Conservation (phyloP, 768 basidiomycete genomes). For the Lactarius sp. region DNA sequence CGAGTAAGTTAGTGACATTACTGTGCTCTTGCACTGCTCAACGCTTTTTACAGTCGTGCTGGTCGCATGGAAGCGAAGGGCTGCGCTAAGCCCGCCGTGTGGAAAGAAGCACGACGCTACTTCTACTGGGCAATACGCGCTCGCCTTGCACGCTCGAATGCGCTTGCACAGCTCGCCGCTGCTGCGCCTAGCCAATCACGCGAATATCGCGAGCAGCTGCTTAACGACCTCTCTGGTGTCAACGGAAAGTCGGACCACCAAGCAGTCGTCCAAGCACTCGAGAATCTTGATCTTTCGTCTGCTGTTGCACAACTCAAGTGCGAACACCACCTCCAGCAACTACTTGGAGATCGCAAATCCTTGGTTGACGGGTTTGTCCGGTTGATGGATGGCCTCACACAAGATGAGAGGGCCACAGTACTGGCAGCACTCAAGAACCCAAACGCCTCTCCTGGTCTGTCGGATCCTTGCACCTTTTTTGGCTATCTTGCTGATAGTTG, state of each 20-base stretch:
- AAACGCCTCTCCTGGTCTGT: slow-evolving; percentile 55
- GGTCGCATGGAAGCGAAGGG: slow-evolving; percentile 99
- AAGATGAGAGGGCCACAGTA: slow-evolving; percentile 65
- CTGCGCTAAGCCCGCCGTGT: slow-evolving; percentile 78
- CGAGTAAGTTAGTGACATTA: slow-evolving; percentile 52
- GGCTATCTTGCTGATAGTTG: slow-evolving; percentile 8
- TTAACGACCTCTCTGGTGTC: slow-evolving; percentile 57
- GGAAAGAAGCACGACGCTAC: slow-evolving; percentile 83
- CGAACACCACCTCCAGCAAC: slow-evolving; percentile 59
- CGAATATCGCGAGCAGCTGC: slow-evolving; percentile 60
- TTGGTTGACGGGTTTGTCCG: slow-evolving; percentile 69
- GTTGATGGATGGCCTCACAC: slow-evolving; percentile 64
- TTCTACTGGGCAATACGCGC: slow-evolving; percentile 94
- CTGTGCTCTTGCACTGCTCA: neutral
- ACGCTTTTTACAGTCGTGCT: slow-evolving; percentile 53
- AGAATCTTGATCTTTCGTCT: slow-evolving; percentile 61
- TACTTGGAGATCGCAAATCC: slow-evolving; percentile 73
- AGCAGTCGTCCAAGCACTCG: slow-evolving; percentile 58
- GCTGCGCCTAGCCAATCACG: slow-evolving; percentile 67
- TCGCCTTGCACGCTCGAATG: slow-evolving; percentile 65
- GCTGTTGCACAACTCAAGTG: slow-evolving; percentile 61
- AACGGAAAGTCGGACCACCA: slow-evolving; percentile 51
- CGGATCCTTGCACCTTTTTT: neutral
- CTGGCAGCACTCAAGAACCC: slow-evolving; percentile 56
- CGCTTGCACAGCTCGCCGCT: slow-evolving; percentile 56